A percentile compares a stretch with the other conserved stretches of the same genome.
These are phyloP conservation scores for Nakaseomyces uthaithaninus DNA, from an alignment of 1,139 yeast genomes.

Conservation along the genomic window DNA sequence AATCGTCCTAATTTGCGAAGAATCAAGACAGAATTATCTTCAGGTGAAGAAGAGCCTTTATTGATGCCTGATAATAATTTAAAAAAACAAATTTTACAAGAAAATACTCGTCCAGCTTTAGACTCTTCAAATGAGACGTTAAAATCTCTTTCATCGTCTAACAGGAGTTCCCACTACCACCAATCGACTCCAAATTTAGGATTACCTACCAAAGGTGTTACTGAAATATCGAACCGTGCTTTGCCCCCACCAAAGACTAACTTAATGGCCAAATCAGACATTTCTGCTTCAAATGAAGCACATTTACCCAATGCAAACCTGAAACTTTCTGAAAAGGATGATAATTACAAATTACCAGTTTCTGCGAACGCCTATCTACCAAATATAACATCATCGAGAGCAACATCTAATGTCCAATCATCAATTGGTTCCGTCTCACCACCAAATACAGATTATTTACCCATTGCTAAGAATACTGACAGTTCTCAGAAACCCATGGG, in stretches of 20 bases:
- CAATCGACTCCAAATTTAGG: constrained; percentile 3
- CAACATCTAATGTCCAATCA: background rate
- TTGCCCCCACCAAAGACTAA: background rate
- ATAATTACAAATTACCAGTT: background rate
- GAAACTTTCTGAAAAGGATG: no score
- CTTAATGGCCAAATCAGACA: background rate
- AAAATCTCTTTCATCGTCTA: constrained; percentile 1
- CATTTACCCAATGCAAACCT: background rate
- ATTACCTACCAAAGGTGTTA: background rate
- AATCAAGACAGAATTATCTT: constrained; percentile 4
- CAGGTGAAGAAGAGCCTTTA: constrained; percentile 4
- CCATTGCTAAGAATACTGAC: no score
- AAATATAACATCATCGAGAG: background rate
- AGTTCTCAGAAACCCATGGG: no score
- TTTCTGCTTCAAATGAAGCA: background rate
- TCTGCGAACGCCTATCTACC: background rate
- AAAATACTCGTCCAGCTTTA: background rate
- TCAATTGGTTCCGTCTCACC: background rate
- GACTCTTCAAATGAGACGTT: constrained; percentile 4
- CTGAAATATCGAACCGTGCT: background rate
- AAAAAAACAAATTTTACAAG: background rate
- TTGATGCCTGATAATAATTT: background rate
- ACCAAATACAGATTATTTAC: background rate
- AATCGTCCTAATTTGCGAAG: constrained; percentile 1
- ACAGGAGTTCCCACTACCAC: constrained; percentile 1